Percentiles rank a stretch among this genome's conserved stretches.
These are phyloP conservation scores for Byssochlamys sp. DNA, from an alignment of 2,329 filamentous ascomycete genomes.

Conservation along the genomic window DNA sequence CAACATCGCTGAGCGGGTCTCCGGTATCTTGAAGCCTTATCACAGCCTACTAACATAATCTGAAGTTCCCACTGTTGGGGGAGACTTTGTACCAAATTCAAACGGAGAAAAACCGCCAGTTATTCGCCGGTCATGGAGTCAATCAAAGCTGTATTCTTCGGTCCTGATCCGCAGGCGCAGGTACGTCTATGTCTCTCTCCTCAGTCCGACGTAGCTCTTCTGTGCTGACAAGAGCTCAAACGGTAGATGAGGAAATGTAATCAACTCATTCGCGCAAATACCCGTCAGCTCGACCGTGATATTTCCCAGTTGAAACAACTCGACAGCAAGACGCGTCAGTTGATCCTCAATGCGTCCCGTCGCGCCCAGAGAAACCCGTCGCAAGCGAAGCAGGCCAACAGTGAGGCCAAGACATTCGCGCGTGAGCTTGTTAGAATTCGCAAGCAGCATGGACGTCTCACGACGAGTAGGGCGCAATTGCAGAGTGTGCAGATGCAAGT, in stretches of 20 bases:
- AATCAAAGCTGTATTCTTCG: slow-evolving; percentile 75
- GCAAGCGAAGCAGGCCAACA: slow-evolving; percentile 66
- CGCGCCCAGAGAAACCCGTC: slow-evolving; percentile 72
- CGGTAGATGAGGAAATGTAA: slow-evolving; percentile 88
- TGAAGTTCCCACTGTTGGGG: neutral
- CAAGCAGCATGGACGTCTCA: slow-evolving; percentile 61
- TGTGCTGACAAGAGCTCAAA: neutral
- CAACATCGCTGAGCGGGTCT: neutral
- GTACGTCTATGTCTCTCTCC: slow-evolving; percentile 43
- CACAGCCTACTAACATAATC: neutral
- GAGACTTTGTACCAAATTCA: neutral
- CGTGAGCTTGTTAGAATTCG: slow-evolving; percentile 76
- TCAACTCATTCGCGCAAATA: slow-evolving; percentile 74
- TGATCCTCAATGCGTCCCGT: slow-evolving; percentile 72
- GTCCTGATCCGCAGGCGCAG: slow-evolving; percentile 86
- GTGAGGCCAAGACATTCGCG: slow-evolving; percentile 80
- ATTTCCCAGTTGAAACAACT: slow-evolving; percentile 67
- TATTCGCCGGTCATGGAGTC: slow-evolving; percentile 61
- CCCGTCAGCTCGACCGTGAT: slow-evolving; percentile 89
- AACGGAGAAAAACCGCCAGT: neutral
- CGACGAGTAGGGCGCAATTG: slow-evolving; percentile 83
- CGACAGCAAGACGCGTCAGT: slow-evolving; percentile 73
- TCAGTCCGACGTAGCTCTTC: slow-evolving; percentile 1
- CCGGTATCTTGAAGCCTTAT: neutral
- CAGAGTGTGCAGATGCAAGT: slow-evolving; percentile 94